These are phyloP conservation scores for Pseudomicrostroma phylloplanum DNA, from an alignment of 1,284 basidiomycete genomes.

Conservation along the genomic window DNA sequence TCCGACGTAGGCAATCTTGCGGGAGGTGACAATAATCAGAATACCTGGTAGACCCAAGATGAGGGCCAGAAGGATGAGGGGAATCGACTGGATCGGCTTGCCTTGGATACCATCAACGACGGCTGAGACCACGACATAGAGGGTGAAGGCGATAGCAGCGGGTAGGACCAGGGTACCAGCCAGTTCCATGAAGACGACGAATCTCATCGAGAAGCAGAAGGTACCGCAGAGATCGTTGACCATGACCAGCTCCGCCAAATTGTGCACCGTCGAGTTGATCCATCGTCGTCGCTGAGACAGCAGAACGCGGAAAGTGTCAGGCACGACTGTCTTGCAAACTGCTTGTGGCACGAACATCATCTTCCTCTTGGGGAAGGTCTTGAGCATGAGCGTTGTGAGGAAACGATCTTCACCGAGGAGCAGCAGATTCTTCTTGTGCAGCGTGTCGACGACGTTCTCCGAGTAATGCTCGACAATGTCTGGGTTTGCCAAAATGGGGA, in stretches of 20 bases:
- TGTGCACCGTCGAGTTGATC: constrained; percentile 56
- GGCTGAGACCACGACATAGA: constrained; percentile 49
- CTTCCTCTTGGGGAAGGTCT: constrained; percentile 55
- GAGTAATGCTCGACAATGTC: constrained; percentile 55
- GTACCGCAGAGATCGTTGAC: constrained; percentile 55
- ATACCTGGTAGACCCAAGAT: constrained; percentile 54
- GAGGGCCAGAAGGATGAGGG: constrained; percentile 50
- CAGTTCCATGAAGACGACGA: constrained; percentile 54
- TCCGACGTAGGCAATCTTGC: constrained; percentile 52
- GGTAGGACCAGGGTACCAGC: constrained; percentile 54
- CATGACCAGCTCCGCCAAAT: constrained; percentile 53
- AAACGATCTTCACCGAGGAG: constrained; percentile 55
- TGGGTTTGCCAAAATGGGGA: constrained; percentile 54
- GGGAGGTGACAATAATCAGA: constrained; percentile 53
- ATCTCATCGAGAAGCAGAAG: constrained; percentile 55
- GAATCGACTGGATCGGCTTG: constrained; percentile 28
- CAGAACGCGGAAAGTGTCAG: constrained; percentile 54
- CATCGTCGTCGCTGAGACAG: constrained; percentile 54
- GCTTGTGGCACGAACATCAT: constrained; percentile 55
- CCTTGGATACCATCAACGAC: constrained; percentile 26
- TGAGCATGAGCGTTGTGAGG: constrained; percentile 55
- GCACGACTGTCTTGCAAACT: constrained; percentile 55
- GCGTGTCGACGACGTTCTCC: constrained; percentile 54
- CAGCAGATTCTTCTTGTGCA: constrained; percentile 55
- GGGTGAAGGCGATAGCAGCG: constrained; percentile 54